Conservation (phyloP, 768 basidiomycete species). For the Mycena metata region DNA sequence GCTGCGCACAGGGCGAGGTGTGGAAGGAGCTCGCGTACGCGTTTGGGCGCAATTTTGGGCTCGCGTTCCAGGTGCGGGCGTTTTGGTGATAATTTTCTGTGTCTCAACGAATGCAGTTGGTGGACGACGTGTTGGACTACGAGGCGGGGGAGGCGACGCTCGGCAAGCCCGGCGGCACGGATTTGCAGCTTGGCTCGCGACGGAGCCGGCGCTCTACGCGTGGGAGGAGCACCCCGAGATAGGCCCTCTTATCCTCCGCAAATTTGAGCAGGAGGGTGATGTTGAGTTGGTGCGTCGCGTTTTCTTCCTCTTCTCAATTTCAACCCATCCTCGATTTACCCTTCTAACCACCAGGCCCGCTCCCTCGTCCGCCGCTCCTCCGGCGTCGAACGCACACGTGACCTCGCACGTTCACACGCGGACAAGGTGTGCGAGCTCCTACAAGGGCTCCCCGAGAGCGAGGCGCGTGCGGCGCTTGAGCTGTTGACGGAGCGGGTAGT, state of each 20-base stretch:
- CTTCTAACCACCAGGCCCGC: slow-evolving; percentile 67
- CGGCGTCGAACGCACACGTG: slow-evolving; percentile 85
- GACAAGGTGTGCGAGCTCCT: slow-evolving; percentile 84
- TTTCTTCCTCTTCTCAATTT: background rate
- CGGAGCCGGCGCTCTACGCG: slow-evolving; percentile 94
- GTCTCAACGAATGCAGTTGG: slow-evolving; percentile 67
- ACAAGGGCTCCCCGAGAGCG: slow-evolving; percentile 81
- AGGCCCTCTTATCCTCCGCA: slow-evolving; percentile 86
- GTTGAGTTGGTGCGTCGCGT: slow-evolving; percentile 76
- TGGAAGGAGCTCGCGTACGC: slow-evolving; percentile 98
- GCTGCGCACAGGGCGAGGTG: slow-evolving; percentile 83
- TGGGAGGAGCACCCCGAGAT: slow-evolving; percentile 95
- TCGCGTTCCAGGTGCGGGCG: slow-evolving; percentile 89
- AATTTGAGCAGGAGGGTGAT: slow-evolving; percentile 86
- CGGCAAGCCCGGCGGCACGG: slow-evolving; percentile 93
- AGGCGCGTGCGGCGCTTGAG: slow-evolving; percentile 83
- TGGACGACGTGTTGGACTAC: slow-evolving; percentile 96
- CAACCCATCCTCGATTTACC: no score
- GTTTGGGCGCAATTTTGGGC: slow-evolving; percentile 93
- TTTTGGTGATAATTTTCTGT: background rate
- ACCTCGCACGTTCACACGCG: slow-evolving; percentile 83
- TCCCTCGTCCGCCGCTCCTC: slow-evolving; percentile 81
- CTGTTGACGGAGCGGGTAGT: slow-evolving; percentile 83
- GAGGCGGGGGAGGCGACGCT: slow-evolving; percentile 80
- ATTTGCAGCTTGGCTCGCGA: slow-evolving; percentile 86